Conservation (phyloP, 257 asterid species). For the Solanum dulcamara region DNA sequence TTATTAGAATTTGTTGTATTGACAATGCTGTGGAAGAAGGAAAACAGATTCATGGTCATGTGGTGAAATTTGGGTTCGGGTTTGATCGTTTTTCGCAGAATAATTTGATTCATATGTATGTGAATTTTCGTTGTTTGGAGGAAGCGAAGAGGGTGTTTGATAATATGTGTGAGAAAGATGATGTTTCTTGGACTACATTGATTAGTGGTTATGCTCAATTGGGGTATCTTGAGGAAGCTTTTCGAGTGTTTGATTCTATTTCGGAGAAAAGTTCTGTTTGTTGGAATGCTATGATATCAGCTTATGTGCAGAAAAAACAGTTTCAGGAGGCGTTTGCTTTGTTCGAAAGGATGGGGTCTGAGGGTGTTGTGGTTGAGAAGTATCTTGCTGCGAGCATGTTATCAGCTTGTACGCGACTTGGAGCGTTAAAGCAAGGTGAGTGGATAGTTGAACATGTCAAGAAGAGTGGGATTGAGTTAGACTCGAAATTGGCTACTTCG, state of each 20-base stretch:
- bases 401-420: constrained; percentile 66
- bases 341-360: constrained; percentile 46
- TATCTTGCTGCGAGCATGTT: constrained; percentile 78
- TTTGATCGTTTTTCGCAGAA: constrained; percentile 60
- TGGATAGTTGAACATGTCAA: constrained; percentile 40
- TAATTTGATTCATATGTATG: constrained; percentile 77
- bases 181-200: constrained; percentile 85
- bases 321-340: constrained; percentile 46
- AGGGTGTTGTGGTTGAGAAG: constrained; percentile 44
- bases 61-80: constrained; percentile 43
- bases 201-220: constrained; percentile 53
- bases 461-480: constrained; percentile 32
- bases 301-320: constrained; percentile 47
- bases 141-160: constrained; percentile 57
- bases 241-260: constrained; percentile 41
- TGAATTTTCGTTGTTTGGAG: constrained; percentile 34
- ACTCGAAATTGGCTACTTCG: constrained; percentile 50
- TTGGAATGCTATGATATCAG: constrained; percentile 61
- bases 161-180: constrained; percentile 31
- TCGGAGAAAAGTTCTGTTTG: constrained; percentile 21
- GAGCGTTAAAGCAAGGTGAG: constrained; percentile 66
- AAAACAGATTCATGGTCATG: constrained; percentile 59
- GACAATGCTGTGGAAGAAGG: constrained; percentile 30
- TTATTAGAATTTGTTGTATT: constrained; percentile 52
- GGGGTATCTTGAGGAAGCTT: constrained; percentile 50